phyloP scores from a whole-genome alignment of 345 rosid species.

The Syzygium aromaticum region DNA sequence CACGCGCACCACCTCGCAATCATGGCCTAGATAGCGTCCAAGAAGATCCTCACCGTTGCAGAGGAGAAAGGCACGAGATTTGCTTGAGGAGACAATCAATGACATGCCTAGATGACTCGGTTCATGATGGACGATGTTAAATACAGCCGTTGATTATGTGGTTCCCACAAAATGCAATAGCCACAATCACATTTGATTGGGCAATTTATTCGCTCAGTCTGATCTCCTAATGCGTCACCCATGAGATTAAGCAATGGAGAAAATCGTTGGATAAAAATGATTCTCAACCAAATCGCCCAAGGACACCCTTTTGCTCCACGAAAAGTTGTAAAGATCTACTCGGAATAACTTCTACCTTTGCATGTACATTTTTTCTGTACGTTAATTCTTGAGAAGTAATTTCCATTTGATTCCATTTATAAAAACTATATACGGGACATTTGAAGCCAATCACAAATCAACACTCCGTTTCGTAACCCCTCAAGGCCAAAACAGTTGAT shows the following conservation, averaged over 20 bases:
- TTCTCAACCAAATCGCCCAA: background rate
- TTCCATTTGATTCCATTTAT: background rate
- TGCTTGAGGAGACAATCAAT: background rate
- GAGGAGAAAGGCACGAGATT: background rate
- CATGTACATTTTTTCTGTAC: background rate
- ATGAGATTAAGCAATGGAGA: background rate
- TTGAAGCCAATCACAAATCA: background rate
- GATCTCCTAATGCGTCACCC: background rate
- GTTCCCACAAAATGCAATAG: too few relatives aligned
- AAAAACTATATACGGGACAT: background rate
- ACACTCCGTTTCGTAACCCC: background rate
- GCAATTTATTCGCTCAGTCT: too few relatives aligned
- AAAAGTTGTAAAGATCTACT: background rate
- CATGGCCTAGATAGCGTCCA: background rate
- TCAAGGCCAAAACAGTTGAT: background rate
- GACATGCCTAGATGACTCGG: background rate
- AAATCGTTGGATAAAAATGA: background rate
- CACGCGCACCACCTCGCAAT: background rate
- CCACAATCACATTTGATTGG: background rate
- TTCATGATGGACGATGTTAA: background rate
- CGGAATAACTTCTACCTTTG: background rate
- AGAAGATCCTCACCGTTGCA: background rate
- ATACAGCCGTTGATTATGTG: background rate
- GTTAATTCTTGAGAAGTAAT: background rate
- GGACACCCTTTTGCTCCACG: background rate